Base-by-base conservation (phyloP, 2,329 filamentous ascomycete genomes). In the Cladosporium cucumerinum region DNA sequence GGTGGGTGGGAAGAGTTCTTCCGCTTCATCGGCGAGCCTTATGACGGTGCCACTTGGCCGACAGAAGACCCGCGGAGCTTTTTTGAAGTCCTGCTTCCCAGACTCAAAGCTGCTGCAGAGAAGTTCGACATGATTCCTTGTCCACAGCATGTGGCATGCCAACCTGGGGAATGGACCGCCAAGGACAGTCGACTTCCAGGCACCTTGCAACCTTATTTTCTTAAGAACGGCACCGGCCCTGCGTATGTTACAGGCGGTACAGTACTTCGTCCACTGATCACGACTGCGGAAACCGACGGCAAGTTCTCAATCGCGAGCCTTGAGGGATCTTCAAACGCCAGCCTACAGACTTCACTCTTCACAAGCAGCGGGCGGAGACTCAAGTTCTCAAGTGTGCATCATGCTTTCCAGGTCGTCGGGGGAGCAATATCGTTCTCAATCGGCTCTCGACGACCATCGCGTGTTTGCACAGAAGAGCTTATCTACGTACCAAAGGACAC, bases 1-100 rank as follows among this genome's bases (percentile, higher is more conserved):
- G 85, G 84, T 5, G 84, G 85, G 70, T 87, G 85, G 85, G 77
- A 85, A 30, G 84, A 87, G 68, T 87, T 87, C 76, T 87, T 87
- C 76, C 80, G 85, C 58, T 82, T 85, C 70, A 80, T 87, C 8
- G 80, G 80, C 30, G 84, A 87, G 71, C 76, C 81, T 0, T 86
- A 82, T 64, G 67, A 75, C 3, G 84, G 84, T 0, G 70, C 72
- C 1, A 61, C 68, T 23, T 79, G 84, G 18, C 84, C 85, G 0
- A 80, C 84, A 59, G 72, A 76, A 39, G 85, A 87, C 70, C 69
- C 80, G n/a, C 81, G 85, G 1, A 81, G 85, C 68, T 74, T 85
- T 2, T 80, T 79, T 52, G 77, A 81, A 26, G 73, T 82, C 0
- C 70, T 86, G 34, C 81, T 86, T 26, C 83, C 82, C 18, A 86